These are phyloP conservation scores for Auricularia sp. DNA, from an alignment of 768 basidiomycete genomes.

Conservation along the genomic window DNA sequence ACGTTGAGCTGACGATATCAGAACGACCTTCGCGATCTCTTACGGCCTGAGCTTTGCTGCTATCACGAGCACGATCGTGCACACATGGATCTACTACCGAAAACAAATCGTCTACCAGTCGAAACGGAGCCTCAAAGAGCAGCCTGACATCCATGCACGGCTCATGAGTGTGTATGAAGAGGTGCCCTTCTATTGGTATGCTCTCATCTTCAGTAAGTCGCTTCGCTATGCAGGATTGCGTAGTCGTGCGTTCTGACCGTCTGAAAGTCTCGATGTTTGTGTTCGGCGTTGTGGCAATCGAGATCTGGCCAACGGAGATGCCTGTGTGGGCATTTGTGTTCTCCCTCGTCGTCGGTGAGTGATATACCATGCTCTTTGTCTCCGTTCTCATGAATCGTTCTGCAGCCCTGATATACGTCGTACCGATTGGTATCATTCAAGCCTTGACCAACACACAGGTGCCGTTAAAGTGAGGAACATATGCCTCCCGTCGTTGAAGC, in stretches of 20 bases:
- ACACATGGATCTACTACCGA: constrained; percentile 11
- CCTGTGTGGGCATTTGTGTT: constrained; percentile 23
- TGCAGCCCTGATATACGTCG: constrained; percentile 34
- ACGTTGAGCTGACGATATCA: constrained; percentile 10
- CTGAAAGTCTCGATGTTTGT: constrained; percentile 6
- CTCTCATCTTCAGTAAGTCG: constrained; percentile 7
- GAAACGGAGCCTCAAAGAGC: constrained; percentile 14
- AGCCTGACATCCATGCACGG: constrained; percentile 18
- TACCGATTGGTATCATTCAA: constrained; percentile 74
- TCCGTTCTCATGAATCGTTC: constrained; percentile 19
- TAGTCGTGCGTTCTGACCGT: neutral
- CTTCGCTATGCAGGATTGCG: neutral
- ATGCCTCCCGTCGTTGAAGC: neutral
- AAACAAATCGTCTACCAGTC: constrained; percentile 8
- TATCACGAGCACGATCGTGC: constrained; percentile 15
- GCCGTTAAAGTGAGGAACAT: constrained; percentile 29
- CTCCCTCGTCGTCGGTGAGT: constrained; percentile 13
- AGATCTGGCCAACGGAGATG: constrained; percentile 17
- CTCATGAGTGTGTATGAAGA: constrained; percentile 15
- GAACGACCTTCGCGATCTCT: constrained; percentile 45
- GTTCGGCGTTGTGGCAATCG: constrained; percentile 18
- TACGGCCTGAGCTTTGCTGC: constrained; percentile 34
- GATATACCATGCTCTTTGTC: constrained; percentile 16
- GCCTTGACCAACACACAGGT: constrained; percentile 82
- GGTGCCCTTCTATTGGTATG: constrained; percentile 59